Evolutionary conservation across 805 yeast species (phyloP).

Genomic region (Ogataea zsoltii): DNA sequence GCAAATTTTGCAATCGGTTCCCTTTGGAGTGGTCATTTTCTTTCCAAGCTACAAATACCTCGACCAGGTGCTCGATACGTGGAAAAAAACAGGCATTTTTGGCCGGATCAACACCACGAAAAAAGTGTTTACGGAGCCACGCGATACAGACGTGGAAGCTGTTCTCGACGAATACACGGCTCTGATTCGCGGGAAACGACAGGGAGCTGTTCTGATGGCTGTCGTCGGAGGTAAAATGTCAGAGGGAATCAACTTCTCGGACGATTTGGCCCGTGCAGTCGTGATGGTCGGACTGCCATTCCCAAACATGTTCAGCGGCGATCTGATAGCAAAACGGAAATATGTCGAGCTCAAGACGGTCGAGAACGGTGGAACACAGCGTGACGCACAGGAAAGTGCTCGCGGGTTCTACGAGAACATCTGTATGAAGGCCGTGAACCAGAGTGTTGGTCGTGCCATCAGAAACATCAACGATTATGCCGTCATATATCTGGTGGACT

Average conservation of each 20-base stretch:
- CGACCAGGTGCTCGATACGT: slow-evolving; percentile 45
- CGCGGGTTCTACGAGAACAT: slow-evolving; percentile 72
- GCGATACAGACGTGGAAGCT: slow-evolving; percentile 42
- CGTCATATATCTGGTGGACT: slow-evolving; percentile 68
- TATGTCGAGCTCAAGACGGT: slow-evolving; percentile 58
- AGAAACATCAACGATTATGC: slow-evolving; percentile 84
- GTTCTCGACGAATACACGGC: slow-evolving; percentile 53
- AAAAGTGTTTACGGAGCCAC: slow-evolving; percentile 57
- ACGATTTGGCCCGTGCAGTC: slow-evolving; percentile 83
- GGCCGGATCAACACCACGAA: slow-evolving; percentile 41
- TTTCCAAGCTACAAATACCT: slow-evolving; percentile 84
- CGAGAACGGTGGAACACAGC: slow-evolving; percentile 45
- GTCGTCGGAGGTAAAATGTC: slow-evolving; percentile 93
- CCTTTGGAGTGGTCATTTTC: slow-evolving; percentile 77
- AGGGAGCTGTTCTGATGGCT: slow-evolving; percentile 72
- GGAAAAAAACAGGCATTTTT: slow-evolving; percentile 48
- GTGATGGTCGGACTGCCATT: slow-evolving; percentile 87
- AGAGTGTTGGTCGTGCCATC: slow-evolving; percentile 89
- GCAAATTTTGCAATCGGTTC: slow-evolving; percentile 46
- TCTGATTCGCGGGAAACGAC: slow-evolving; percentile 34
- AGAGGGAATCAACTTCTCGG: slow-evolving; percentile 91
- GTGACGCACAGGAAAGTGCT: slow-evolving; percentile 49
- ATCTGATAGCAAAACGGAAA: slow-evolving; percentile 67
- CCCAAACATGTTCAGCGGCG: slow-evolving; percentile 84
- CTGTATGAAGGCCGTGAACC: slow-evolving; percentile 90